Evolutionary conservation across 805 yeast species (phyloP), one percentile per base, ranked within the genome.

Genomic region (Helenozyma baotianmanensis): DNA sequence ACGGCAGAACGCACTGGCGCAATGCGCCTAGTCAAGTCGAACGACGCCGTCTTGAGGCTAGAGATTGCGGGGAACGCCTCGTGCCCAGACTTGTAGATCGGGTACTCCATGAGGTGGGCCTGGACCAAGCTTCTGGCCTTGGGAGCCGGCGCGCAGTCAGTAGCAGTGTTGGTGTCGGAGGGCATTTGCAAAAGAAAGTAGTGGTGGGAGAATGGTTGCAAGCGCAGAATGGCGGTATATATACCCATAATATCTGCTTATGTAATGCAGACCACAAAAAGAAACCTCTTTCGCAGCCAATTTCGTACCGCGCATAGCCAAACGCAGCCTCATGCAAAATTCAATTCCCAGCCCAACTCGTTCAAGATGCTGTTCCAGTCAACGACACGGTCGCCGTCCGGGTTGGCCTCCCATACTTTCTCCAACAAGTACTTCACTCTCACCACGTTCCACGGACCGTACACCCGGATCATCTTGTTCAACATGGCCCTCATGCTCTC

Each of bases 351-450:
- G 2, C 83, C 85, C 30, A 81, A 58, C 9, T 69, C 69, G 39
- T 76, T 74, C 24, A 84, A 76, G 27, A 82, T 69, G 21, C 67
- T 72, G 49, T 76, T 75, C 92, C 94, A 84, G 53, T 84, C 89
- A 23, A 82, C 75, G 40, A 74, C 78, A 34, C 60, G 64, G 16
- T 74, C 70, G 0, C 92, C 90, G 7, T 61, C 49, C 8, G 62
- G 60, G 40, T 74, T 69, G 24, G 47, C 39, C 34, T 53, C 53
- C 80, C 79, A 74, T n/a, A 73, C 68, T 37, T 58, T 58, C 33
- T 64, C 71, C 51, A 71, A 65, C 22, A 73, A 60, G 18, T 53
- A 46, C 43, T 63, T 64, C 26, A 70, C 65, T 35, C 78, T 50
- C 3, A 55, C 58, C 54, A 59, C 72, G 48, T 82, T 85, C 56